Evolutionary conservation across 73 alveolate species (phyloP), one percentile per base, ranked within the genome.

Genomic region (Paramecium caudatum): DNA sequence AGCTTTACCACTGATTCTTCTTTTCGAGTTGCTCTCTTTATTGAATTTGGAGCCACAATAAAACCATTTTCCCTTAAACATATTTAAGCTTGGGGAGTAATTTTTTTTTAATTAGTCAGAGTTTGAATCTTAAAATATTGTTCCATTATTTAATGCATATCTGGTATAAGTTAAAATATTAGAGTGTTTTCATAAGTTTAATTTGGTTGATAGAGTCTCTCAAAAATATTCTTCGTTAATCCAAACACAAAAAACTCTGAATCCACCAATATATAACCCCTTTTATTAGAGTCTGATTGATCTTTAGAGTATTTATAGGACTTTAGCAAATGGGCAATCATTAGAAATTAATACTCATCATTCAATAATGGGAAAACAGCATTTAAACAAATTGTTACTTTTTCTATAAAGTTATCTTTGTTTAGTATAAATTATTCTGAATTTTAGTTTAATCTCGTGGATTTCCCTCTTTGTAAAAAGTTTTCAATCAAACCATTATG

Each of bases 401-500:
- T 65, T 36, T 65, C 83, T 13, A 65, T 65, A 6, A 65, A 10
- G 3, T 36, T 36, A 65, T 30, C 47, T 25, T 33, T 16, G 34
- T 65, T 65, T 32, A 65, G 16, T 12, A 65, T 65, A 33, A 33
- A 65, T 1, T 36, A 33, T 1, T 30, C 47, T 13, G 49, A 65
- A 36, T 30, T 33, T 33, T 65, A 33, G 34, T 65, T 25, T 5
- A 65, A 30, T 34, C 49, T 65, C 17, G 8, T 65, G 10, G 83
- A 33, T n/a, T 30, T 36, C 4, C 83, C 83, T 15, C 6, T 9
- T 13, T 33, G 17, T 33, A 65, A 8, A 65, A 25, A 65, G 9
- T 16, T 12, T 65, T 65, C 47, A 13, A 65, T 65, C 25, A 65
- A 65, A 25, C 49, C 83, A 33, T 65, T 65, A 33, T 65, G 83